phyloP scores from a whole-genome alignment of 495 filamentous ascomycete genomes.

The Massariosphaeria phaeospora region DNA sequence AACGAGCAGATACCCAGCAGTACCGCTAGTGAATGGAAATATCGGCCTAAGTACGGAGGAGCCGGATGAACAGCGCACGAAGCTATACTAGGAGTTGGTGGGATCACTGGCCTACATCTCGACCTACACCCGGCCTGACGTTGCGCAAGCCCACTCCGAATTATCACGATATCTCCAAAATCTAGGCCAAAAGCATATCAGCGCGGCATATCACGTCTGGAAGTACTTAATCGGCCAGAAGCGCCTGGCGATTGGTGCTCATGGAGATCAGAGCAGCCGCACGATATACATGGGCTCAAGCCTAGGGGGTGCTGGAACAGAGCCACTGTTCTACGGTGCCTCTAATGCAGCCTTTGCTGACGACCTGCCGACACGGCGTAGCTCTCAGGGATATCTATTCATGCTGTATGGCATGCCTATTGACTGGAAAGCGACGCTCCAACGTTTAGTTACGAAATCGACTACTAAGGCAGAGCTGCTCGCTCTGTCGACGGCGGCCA shows the following conservation, averaged over 20 bases:
- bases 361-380: slow-evolving; percentile 11
- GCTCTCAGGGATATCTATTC: slow-evolving; percentile 30
- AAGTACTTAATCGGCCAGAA: no score
- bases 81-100: no score
- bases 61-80: neutral
- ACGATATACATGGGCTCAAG: neutral
- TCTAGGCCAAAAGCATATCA: no score
- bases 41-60: neutral
- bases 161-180: no score
- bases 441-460: slow-evolving; percentile 18
- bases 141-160: no score
- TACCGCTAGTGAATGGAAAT: neutral
- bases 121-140: no score
- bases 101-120: no score
- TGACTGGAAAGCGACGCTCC: slow-evolving; percentile 31
- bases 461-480: slow-evolving; percentile 12
- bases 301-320: no score
- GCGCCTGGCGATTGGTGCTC: neutral
- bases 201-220: no score
- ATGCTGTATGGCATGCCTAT: slow-evolving; percentile 32
- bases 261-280: neutral
- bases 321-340: slow-evolving; percentile 6
- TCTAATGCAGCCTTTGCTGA: slow-evolving; percentile 19
- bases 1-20: neutral
- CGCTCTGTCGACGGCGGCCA: neutral